These are phyloP conservation scores for Paramecium octaurelia DNA, from an alignment of 73 alveolate genomes.

Conservation along the genomic window DNA sequence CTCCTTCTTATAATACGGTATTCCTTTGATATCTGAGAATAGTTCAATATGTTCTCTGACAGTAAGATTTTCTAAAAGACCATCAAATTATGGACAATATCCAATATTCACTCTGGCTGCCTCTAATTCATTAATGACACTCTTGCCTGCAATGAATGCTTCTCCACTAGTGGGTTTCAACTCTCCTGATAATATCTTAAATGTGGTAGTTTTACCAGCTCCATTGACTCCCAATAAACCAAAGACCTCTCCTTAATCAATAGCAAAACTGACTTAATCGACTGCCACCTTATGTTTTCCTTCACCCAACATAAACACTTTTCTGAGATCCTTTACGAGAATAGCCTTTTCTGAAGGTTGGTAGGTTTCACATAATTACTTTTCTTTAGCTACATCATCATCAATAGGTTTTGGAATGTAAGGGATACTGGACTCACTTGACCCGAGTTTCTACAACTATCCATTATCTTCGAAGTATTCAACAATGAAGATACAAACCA, in stretches of 20 bases:
- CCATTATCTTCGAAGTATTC: constrained; percentile 64
- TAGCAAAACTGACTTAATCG: constrained; percentile 82
- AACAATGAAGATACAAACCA: constrained; percentile 41
- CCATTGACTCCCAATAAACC: constrained; percentile 95
- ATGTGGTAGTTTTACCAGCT: constrained; percentile 96
- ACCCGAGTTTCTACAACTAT: background rate
- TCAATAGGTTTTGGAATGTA: constrained; percentile 41
- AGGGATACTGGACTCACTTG: constrained; percentile 20
- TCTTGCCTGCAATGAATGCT: constrained; percentile 84
- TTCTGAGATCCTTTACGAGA: constrained; percentile 67
- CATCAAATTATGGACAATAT: constrained; percentile 98
- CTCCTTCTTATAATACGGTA: constrained; percentile 69
- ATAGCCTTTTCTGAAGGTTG: constrained; percentile 66
- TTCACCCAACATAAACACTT: constrained; percentile 62
- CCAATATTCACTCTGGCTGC: constrained; percentile 91
- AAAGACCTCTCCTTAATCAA: constrained; percentile 90
- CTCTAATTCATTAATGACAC: constrained; percentile 74
- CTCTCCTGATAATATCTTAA: constrained; percentile 91
- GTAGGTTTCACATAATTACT: background rate
- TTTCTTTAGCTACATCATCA: constrained; percentile 62
- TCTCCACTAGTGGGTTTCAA: constrained; percentile 88
- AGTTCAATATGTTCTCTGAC: constrained; percentile 94
- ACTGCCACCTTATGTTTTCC: constrained; percentile 78
- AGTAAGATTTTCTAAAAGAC: constrained; percentile 88
- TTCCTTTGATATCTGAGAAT: constrained; percentile 94